Evolutionary conservation across 2,329 filamentous ascomycete genomes (phyloP).

Genomic region (Xylariaceae sp.): DNA sequence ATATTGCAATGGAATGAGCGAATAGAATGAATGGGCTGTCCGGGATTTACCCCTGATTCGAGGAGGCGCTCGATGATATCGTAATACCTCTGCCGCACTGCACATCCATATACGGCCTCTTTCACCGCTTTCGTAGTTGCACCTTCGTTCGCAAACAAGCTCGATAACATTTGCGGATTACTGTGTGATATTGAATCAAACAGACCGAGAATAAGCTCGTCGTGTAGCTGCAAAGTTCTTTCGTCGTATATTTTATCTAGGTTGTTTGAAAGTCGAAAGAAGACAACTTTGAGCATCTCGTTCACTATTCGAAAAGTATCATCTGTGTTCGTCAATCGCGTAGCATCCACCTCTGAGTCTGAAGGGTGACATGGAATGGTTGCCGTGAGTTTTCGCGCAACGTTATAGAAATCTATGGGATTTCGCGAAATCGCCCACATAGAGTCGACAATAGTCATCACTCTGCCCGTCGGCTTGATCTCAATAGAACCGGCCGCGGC

Average conservation of each 20-base stretch:
- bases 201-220: constrained; percentile 2
- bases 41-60: not conserved
- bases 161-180: not conserved
- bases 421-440: not conserved
- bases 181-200: not conserved
- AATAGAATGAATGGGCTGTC: not conserved
- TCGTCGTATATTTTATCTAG: not conserved
- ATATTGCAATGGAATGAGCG: no score
- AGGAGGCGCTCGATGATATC: not conserved
- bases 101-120: constrained; percentile 2
- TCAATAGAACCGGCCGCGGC: not conserved
- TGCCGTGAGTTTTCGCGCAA: not conserved
- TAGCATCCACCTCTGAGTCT: not conserved
- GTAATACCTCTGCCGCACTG: constrained; percentile 5
- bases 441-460: not conserved
- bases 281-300: constrained; percentile 3
- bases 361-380: not conserved
- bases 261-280: constrained; percentile 9
- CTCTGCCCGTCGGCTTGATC: not conserved
- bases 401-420: not conserved
- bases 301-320: not conserved
- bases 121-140: not conserved
- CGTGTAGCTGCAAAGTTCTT: not conserved
- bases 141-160: not conserved
- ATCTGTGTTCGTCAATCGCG: not conserved